Percentiles rank a stretch among this genome's conserved stretches.
Conservation (phyloP, 164 flowering plant genomes). For the Dillenia suffruticosa region DNA sequence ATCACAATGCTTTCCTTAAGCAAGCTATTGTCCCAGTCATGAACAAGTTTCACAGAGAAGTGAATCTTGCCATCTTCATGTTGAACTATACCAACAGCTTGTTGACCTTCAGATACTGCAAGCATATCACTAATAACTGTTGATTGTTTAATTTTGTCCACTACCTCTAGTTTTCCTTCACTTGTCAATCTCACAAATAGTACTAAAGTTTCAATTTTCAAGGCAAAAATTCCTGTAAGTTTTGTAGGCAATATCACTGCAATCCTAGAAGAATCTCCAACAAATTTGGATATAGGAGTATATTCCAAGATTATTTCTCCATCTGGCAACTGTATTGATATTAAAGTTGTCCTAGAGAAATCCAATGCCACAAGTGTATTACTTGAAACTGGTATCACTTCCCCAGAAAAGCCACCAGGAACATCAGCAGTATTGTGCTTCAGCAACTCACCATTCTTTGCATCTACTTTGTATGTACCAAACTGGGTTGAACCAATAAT, state of each 20-base stretch:
- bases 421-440: slow-evolving; percentile 41
- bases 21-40: slow-evolving; percentile 50
- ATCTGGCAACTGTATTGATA: slow-evolving; percentile 38
- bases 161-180: slow-evolving; percentile 53
- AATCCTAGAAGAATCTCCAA: slow-evolving; percentile 43
- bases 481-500: slow-evolving; percentile 49
- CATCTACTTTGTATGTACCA: slow-evolving; percentile 42
- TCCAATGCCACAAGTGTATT: slow-evolving; percentile 63
- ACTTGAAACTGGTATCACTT: slow-evolving; percentile 45
- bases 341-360: slow-evolving; percentile 44
- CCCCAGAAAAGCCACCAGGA: slow-evolving; percentile 70
- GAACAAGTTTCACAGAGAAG: slow-evolving; percentile 56
- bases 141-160: slow-evolving; percentile 38
- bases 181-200: slow-evolving; percentile 40
- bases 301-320: slow-evolving; percentile 47
- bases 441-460: slow-evolving; percentile 67
- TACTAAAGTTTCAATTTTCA: slow-evolving; percentile 30
- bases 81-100: slow-evolving; percentile 65
- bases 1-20: slow-evolving; percentile 58
- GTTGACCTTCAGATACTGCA: slow-evolving; percentile 49
- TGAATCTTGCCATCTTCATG: slow-evolving; percentile 48
- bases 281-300: slow-evolving; percentile 48
- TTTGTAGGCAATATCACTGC: slow-evolving; percentile 55
- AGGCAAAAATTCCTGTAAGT: slow-evolving; percentile 47
- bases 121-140: slow-evolving; percentile 74